phyloP scores from a whole-genome alignment of 257 asterid genomes.

The Dorcoceras hygrometricum region DNA sequence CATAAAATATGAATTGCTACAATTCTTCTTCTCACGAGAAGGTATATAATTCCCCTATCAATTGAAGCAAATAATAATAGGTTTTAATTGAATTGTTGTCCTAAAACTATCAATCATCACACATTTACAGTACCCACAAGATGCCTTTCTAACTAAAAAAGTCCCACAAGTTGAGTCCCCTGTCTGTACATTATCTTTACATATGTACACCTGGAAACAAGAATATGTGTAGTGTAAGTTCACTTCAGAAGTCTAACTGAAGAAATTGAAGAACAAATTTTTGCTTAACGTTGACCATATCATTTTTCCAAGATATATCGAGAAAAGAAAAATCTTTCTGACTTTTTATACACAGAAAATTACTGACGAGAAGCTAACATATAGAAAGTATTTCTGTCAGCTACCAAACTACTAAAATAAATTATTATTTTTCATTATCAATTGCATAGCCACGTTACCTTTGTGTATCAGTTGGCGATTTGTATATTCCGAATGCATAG shows the following conservation, averaged over 20 bases:
- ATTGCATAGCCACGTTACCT: slow-evolving; percentile 18
- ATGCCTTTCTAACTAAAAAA: slow-evolving; percentile 30
- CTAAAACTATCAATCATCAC: slow-evolving; percentile 24
- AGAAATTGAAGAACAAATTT: background rate
- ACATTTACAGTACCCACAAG: slow-evolving; percentile 42
- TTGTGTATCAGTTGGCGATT: slow-evolving; percentile 15
- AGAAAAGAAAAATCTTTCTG: too few relatives aligned
- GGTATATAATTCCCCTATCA: slow-evolving; percentile 7
- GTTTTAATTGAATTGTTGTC: slow-evolving; percentile 17
- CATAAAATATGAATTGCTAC: background rate
- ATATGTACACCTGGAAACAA: slow-evolving; percentile 1
- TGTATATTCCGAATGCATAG: slow-evolving; percentile 22
- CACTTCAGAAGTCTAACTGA: background rate
- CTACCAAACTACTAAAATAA: background rate
- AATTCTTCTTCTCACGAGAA: slow-evolving; percentile 19
- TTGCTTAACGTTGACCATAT: background rate
- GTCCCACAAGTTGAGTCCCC: slow-evolving; percentile 20
- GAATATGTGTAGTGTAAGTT: background rate
- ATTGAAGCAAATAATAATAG: slow-evolving; percentile 21
- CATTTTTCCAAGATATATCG: background rate
- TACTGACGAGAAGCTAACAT: background rate
- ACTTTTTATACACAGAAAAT: background rate
- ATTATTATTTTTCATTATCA: background rate
- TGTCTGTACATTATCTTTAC: slow-evolving; percentile 33
- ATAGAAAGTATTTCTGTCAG: background rate